phyloP scores from a whole-genome alignment of 2,329 filamentous ascomycete genomes.

The Xylaria sp. region DNA sequence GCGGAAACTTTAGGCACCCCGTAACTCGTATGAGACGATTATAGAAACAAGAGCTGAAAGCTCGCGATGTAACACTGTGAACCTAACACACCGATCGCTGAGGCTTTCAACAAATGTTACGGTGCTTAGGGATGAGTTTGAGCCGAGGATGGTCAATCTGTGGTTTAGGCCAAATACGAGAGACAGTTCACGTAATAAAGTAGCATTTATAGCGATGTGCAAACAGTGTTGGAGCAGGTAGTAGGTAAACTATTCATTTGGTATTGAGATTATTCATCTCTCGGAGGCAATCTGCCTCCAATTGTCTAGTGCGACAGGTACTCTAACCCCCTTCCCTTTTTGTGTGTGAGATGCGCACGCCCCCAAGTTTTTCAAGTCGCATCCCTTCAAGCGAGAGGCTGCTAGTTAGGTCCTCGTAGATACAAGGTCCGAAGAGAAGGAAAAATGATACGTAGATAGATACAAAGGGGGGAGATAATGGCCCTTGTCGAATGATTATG shows the following conservation, averaged over 20 bases:
- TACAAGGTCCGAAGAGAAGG: conserved; percentile 7
- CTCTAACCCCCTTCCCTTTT: conserved; percentile 23
- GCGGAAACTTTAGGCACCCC: conserved; percentile 22
- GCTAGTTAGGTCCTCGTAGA: conserved; percentile 3
- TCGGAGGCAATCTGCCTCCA: conserved; percentile 22
- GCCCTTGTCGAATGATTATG: conserved; percentile 37
- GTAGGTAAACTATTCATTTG: conserved; percentile 22
- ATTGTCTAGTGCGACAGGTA: conserved; percentile 18
- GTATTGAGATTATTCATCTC: conserved; percentile 23
- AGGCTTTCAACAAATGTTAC: background rate
- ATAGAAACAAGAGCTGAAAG: conserved; percentile 32
- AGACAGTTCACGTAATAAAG: background rate
- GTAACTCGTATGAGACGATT: conserved; percentile 33
- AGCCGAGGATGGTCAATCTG: conserved; percentile 6
- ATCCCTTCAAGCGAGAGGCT: conserved; percentile 12
- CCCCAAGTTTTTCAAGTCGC: conserved; percentile 11
- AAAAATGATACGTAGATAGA: conserved; percentile 31
- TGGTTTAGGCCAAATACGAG: conserved; percentile 20
- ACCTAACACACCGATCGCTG: background rate
- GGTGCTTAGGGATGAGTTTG: background rate
- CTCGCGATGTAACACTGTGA: conserved; percentile 22
- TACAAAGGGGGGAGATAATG: conserved; percentile 22
- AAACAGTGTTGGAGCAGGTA: background rate
- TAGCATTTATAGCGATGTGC: conserved; percentile 20
- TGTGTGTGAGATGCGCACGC: background rate